Base-by-base conservation (phyloP, 352 stramenopile genomes). In the Globisporangium ultimum region DNA sequence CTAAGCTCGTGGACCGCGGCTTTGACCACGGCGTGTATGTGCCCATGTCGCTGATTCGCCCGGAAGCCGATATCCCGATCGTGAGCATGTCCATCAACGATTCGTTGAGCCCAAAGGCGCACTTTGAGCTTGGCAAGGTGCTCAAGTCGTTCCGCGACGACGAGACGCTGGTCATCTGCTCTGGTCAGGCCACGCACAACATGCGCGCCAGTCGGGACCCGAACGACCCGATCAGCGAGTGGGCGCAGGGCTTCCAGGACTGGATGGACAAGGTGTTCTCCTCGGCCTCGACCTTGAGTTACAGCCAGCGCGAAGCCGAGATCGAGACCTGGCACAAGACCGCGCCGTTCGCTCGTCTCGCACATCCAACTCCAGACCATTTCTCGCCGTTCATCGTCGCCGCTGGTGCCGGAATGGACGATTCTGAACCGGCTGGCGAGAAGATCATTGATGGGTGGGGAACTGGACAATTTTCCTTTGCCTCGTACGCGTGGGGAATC, bases 11-110 rank as follows among this genome's bases (percentile, higher is more conserved):
- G 3, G 60, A 78, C 15, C 77, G 93, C 24, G 88, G 88, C 5
- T 96, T 88, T 55, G 93, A 98, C 68, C 93, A 97, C 77, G 91
- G 93, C 14, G 76, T 95, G 15, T 98, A 97, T 62, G 78, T 98
- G 17, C 91, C 91, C 6, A 74, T 98, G 55, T 85, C 92, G 61
- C 51, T 97, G 32, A 93, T 97, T 66, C 91, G 87, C 45, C 88
- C 90, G 0, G 68, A 93, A 22, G 89, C 86, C 9, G 76, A 97
- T 53, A 85, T 97, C 28, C 93, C 93, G 0, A 79, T 97, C 14
- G 84, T 97, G 3, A 80, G 74, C 48, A 68, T 97, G 46, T 95
- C 80, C 24, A 72, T 96, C 28, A 74, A 80, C 28, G 52, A 64
- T 22, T 50, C 48, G 9, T 60, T 89, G 45, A 54, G 72, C 54